Evolutionary conservation across 2,329 filamentous ascomycete genomes (phyloP).

Genomic region (Xylaria hypoxylon): DNA sequence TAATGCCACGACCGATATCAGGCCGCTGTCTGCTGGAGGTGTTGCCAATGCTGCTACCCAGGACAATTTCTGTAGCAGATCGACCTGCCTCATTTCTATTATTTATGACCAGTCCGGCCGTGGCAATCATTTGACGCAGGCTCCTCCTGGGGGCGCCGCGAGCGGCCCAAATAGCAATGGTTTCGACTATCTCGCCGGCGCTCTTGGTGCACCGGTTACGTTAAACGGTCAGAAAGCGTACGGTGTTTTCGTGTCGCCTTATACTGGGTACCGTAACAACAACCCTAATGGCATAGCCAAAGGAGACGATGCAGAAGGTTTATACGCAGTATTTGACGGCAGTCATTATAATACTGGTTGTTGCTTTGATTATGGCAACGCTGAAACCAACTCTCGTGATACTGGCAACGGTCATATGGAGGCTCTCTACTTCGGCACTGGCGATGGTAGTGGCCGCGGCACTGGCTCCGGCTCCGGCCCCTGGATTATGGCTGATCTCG

Average conservation of each 20-base stretch:
- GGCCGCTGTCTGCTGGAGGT: conserved; percentile 67
- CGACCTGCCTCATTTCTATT: conserved; percentile 72
- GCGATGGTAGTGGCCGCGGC: conserved; percentile 64
- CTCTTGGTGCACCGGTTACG: conserved; percentile 70
- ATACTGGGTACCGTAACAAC: conserved; percentile 73
- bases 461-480: conserved; percentile 68
- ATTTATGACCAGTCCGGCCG: conserved; percentile 75
- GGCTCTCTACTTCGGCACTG: conserved; percentile 70
- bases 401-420: conserved; percentile 76
- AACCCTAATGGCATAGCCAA: conserved; percentile 62
- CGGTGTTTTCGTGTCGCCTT: conserved; percentile 71
- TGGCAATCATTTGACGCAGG: conserved; percentile 72
- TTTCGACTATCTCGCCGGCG: conserved; percentile 69
- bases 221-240: conserved; percentile 72
- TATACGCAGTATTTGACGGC: conserved; percentile 71
- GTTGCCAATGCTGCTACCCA: conserved; percentile 71
- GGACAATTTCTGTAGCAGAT: conserved; percentile 69
- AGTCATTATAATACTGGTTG: conserved; percentile 69
- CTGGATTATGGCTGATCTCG: conserved; percentile 77
- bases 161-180: conserved; percentile 66
- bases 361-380: conserved; percentile 70
- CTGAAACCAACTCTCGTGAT: conserved; percentile 62
- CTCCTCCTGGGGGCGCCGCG: conserved; percentile 66
- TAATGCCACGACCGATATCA: conserved; percentile 59
- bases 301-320: conserved; percentile 67